Conservation (phyloP, 805 yeast genomes). For the Priceomyces haplophilus region DNA sequence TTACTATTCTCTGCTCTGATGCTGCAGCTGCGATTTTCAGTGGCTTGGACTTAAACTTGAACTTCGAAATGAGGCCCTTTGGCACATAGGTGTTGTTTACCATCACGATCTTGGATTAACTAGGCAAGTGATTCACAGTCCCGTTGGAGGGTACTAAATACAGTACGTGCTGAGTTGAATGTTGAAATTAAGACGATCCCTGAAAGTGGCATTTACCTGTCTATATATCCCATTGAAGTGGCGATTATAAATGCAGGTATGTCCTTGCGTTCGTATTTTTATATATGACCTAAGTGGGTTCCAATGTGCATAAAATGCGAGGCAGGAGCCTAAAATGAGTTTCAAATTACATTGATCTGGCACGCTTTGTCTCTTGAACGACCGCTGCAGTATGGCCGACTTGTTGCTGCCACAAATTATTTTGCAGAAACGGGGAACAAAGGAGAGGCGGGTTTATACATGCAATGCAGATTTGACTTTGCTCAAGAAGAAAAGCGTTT, state of each 20-base stretch:
- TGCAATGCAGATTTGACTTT: too few species aligned
- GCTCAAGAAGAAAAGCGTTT: too few species aligned
- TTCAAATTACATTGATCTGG: neutral
- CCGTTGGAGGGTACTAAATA: neutral
- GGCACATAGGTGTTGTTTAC: slow-evolving; percentile 7
- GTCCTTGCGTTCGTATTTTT: too few species aligned
- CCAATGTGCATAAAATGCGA: too few species aligned
- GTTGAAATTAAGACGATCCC: neutral
- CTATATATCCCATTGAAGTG: slow-evolving; percentile 1
- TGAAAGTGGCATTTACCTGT: slow-evolving; percentile 1
- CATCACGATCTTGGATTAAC: neutral
- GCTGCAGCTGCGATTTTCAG: neutral
- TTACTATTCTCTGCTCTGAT: neutral
- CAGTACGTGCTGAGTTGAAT: neutral
- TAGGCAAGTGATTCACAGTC: neutral
- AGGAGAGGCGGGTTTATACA: too few species aligned
- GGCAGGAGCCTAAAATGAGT: neutral
- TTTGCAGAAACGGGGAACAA: too few species aligned
- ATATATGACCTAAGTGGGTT: too few species aligned
- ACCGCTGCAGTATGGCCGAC: too few species aligned
- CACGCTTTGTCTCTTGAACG: neutral
- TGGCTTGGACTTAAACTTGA: neutral
- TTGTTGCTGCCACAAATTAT: too few species aligned
- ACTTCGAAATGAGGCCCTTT: slow-evolving; percentile 8
- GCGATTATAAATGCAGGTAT: neutral